phyloP scores from a whole-genome alignment of 805 yeast species.

The Wilhelminamyces savonicus region DNA sequence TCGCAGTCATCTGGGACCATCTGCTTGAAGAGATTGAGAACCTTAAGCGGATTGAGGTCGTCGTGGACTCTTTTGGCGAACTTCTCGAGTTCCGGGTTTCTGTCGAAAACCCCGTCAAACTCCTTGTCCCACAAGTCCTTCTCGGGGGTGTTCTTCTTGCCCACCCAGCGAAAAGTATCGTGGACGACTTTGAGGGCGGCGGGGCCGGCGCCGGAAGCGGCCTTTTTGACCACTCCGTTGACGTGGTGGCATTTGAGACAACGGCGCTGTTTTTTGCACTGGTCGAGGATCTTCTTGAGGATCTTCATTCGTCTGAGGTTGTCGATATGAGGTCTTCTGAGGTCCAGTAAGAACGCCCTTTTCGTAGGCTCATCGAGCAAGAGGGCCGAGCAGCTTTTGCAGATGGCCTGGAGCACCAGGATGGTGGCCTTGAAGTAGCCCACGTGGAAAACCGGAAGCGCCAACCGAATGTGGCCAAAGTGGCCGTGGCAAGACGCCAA shows the following conservation, averaged over 20 bases:
- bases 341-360: constrained; percentile 64
- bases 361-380: constrained; percentile 69
- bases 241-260: constrained; percentile 82
- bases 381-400: constrained; percentile 81
- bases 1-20: constrained; percentile 86
- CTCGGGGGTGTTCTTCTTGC: constrained; percentile 82
- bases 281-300: constrained; percentile 76
- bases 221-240: constrained; percentile 96
- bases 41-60: constrained; percentile 90
- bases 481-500: constrained; percentile 97
- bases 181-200: constrained; percentile 94
- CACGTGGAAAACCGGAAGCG: constrained; percentile 94
- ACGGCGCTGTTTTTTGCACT: constrained; percentile 91
- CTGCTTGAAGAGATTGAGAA: constrained; percentile 79
- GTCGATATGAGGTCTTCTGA: constrained; percentile 83
- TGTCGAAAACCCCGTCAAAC: constrained; percentile 63
- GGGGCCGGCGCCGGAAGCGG: constrained; percentile 84
- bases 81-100: constrained; percentile 84
- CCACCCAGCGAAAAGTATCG: constrained; percentile 93
- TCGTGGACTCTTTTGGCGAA: constrained; percentile 84
- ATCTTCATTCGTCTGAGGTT: constrained; percentile 89
- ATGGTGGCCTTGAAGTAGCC: constrained; percentile 93
- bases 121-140: constrained; percentile 84
- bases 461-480: constrained; percentile 90
- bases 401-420: constrained; percentile 80